These are phyloP conservation scores for Phytophthora megakarya DNA, from an alignment of 352 stramenopile species.

Conservation along the genomic window DNA sequence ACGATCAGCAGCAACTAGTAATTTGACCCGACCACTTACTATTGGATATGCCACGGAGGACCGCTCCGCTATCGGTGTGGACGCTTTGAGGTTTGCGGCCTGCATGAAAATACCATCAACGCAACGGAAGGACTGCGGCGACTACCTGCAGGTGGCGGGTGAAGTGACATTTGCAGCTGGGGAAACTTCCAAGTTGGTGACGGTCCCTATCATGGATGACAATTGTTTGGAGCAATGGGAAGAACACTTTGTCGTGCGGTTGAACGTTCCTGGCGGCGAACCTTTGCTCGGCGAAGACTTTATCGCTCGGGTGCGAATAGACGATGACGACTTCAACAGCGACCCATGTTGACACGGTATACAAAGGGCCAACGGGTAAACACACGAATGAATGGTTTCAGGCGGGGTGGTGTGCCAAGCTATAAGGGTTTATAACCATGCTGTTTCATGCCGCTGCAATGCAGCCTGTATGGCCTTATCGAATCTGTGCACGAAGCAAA, in stretches of 20 bases:
- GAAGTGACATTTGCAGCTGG: conserved; percentile 91
- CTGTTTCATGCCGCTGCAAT: conserved; percentile 9
- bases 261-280: conserved; percentile 92
- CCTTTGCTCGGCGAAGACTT: conserved; percentile 91
- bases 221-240: conserved; percentile 86
- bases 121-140: conserved; percentile 60
- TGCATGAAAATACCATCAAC: conserved; percentile 66
- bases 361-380: background rate
- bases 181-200: conserved; percentile 86
- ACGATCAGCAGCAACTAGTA: conserved; percentile 36
- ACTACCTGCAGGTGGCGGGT: conserved; percentile 82
- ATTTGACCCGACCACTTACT: conserved; percentile 57
- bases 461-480: conserved; percentile 3
- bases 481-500: background rate
- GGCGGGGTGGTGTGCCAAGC: no score
- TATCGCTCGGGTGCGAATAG: conserved; percentile 88
- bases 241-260: conserved; percentile 91
- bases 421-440: no score
- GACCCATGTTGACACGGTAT: conserved; percentile 47
- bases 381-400: conserved; percentile 2
- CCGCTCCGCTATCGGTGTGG: conserved; percentile 58
- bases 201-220: conserved; percentile 94
- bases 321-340: conserved; percentile 91
- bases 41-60: conserved; percentile 82
- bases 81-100: conserved; percentile 56